Conservation (phyloP, 2,329 filamentous ascomycete species). For the Aspergillus pseudoglaucus region DNA sequence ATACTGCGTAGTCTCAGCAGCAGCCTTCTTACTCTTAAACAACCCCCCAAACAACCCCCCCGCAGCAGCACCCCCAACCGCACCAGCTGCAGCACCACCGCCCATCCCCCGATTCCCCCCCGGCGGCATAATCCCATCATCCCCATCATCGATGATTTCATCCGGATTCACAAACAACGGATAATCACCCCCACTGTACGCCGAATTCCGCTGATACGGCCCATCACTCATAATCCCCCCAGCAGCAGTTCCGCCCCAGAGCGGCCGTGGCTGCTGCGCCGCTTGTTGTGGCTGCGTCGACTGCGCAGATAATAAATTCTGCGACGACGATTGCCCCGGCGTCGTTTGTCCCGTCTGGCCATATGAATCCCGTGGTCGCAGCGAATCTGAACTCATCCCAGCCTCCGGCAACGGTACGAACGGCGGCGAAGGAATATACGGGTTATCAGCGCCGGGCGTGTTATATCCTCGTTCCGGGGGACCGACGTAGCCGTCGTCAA, state of each 20-base stretch:
- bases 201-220: constrained; percentile 58
- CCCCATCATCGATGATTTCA: constrained; percentile 78
- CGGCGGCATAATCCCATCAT: constrained; percentile 65
- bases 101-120: constrained; percentile 18
- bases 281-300: neutral
- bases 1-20: constrained; percentile 43
- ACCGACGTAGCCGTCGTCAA: constrained; percentile 42
- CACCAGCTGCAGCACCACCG: constrained; percentile 36
- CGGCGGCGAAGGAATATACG: constrained; percentile 26
- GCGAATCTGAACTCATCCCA: constrained; percentile 16
- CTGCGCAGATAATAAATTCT: neutral
- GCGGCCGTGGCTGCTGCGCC: constrained; percentile 13
- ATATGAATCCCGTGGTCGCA: constrained; percentile 33
- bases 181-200: constrained; percentile 44
- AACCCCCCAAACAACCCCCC: constrained; percentile 41
- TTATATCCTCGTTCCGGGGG: constrained; percentile 31
- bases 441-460: constrained; percentile 31
- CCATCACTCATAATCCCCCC: constrained; percentile 49
- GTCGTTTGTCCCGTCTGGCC: constrained; percentile 12
- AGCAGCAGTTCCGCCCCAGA: constrained; percentile 10
- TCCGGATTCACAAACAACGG: constrained; percentile 63
- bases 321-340: neutral
- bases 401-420: constrained; percentile 5
- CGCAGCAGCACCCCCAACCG: constrained; percentile 39
- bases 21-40: constrained; percentile 34